Conservation (phyloP, 257 asterid species). For the Petunia secreta region DNA sequence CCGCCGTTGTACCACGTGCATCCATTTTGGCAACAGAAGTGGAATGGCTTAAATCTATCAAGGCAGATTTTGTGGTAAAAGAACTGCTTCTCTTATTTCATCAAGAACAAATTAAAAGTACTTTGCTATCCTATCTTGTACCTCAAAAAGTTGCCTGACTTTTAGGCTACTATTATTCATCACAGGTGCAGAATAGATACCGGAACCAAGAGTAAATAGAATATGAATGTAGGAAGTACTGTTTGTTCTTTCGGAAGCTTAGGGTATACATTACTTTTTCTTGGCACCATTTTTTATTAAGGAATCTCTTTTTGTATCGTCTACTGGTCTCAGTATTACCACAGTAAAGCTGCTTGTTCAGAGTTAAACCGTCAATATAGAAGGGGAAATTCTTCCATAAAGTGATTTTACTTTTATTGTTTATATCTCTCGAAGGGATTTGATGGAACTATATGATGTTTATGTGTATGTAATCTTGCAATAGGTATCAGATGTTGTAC, state of each 20-base stretch:
- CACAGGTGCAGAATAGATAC: conserved; percentile 14
- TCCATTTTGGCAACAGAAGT: conserved; percentile 83
- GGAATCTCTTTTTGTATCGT: not conserved
- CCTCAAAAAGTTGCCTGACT: not conserved
- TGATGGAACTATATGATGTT: conserved; percentile 9
- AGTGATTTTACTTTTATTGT: not conserved
- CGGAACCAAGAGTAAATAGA: not conserved
- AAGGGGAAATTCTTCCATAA: not conserved
- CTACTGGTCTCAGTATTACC: not conserved
- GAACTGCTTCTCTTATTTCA: not conserved
- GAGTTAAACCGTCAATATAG: not conserved
- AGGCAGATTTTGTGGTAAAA: conserved; percentile 91
- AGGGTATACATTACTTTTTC: conserved; percentile 1
- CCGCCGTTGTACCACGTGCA: conserved; percentile 94
- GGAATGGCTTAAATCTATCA: conserved; percentile 92
- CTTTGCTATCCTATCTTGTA: not conserved
- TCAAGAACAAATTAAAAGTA: not conserved
- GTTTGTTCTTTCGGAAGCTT: not conserved
- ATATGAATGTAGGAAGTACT: not conserved
- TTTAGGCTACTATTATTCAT: not conserved
- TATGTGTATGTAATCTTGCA: conserved; percentile 19
- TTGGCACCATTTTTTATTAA: not conserved
- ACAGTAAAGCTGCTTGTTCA: not conserved
- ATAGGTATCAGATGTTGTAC: conserved; percentile 99
- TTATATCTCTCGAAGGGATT: not conserved